Evolutionary conservation across 768 basidiomycete species (phyloP).

Genomic region (Hydnum rufescens): DNA sequence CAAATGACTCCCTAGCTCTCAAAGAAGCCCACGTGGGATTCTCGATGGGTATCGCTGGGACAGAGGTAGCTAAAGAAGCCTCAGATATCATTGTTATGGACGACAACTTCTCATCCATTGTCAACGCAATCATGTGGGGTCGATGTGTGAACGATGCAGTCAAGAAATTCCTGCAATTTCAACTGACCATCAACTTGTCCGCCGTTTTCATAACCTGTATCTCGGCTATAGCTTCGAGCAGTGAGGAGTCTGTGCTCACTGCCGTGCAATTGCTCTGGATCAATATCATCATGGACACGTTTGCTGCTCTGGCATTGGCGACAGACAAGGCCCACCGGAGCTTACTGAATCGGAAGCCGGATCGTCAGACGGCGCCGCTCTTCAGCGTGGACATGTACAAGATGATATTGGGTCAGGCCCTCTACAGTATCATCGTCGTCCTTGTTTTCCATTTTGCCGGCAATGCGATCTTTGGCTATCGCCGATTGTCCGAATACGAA

Average conservation of each 20-base stretch:
- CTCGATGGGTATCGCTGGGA: conserved; percentile 91
- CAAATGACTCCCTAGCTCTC: conserved; percentile 91
- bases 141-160: conserved; percentile 97
- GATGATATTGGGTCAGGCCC: conserved; percentile 78
- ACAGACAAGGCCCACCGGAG: conserved; percentile 79
- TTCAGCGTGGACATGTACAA: conserved; percentile 93
- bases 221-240: conserved; percentile 58
- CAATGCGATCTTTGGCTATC: conserved; percentile 41
- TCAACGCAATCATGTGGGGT: conserved; percentile 98
- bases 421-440: conserved; percentile 66
- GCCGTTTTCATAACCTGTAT: conserved; percentile 90
- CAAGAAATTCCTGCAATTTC: conserved; percentile 94
- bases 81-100: conserved; percentile 98
- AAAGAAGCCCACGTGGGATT: conserved; percentile 95
- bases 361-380: conserved; percentile 70
- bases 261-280: conserved; percentile 98
- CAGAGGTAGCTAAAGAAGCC: conserved; percentile 96
- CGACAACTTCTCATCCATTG: conserved; percentile 89
- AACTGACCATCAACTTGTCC: conserved; percentile 83
- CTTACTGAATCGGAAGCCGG: conserved; percentile 76
- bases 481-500: conserved; percentile 15
- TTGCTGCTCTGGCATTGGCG: conserved; percentile 91
- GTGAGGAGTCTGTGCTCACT: conserved; percentile 70
- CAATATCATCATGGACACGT: conserved; percentile 98
- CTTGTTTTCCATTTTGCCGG: conserved; percentile 85